Evolutionary conservation across 2,329 filamentous ascomycete species (phyloP), one percentile per base, ranked within the genome.

Genomic region (Verticillium nonalfalfae): DNA sequence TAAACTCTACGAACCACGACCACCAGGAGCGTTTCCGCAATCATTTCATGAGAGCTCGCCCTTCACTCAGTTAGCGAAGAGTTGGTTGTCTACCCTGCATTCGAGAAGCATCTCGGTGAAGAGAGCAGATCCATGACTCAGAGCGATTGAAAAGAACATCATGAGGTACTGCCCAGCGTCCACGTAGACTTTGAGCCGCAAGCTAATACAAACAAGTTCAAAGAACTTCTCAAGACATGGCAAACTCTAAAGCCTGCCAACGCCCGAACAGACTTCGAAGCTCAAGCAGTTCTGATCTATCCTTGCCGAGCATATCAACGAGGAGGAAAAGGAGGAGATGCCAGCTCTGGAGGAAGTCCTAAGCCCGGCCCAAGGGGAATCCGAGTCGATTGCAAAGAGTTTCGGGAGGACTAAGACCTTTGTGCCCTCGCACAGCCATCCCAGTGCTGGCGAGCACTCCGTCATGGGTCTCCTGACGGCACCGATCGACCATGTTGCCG

Each of bases 331-430:
- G 1, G 68, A 78, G 0, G 82, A 85, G 57, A 62, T 86, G 0
- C 78, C 78, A 0, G 73, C 73, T 10, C 74, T 85, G 0, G 82
- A 86, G 65, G 61, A 72, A 1, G 68, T 72, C 0, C 69, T 85
- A 1, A 36, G 62, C 21, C 66, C 71, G 0, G 61, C 71, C 0
- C 72, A 75, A 4, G 65, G 60, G 26, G 66, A 68, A 7, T 78
- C 75, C 0, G 68, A 76, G 31, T 60, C 66, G 1, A 63, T 82
- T 55, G 75, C 77, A 2, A 72, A 66, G 6, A 78, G 72, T 18
- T 85, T 86, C 63, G 71, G 66, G 2, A 74, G 79, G 2, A 85
- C 82, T 7, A 86, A 86, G 72, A 70, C 71, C 33, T 81, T 86
- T 66, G 78, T 81, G 1, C 83, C 83, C 1, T 76, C 79, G 1